Evolutionary conservation across 768 basidiomycete species (phyloP), one percentile per base, ranked within the genome.

Genomic region (Amanita muscaria): DNA sequence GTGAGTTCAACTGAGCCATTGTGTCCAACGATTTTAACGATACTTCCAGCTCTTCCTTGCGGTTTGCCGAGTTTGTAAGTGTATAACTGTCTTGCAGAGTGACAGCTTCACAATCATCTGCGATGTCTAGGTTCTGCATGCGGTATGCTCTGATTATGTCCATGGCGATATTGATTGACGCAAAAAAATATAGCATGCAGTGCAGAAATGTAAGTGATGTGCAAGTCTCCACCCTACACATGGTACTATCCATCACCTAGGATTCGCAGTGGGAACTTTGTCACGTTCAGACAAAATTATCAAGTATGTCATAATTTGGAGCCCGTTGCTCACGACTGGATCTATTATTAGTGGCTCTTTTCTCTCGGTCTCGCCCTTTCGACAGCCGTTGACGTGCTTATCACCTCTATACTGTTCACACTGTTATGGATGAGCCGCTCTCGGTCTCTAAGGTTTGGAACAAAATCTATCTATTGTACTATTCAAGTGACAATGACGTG

Each of bases 361-460:
- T 65, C 69, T 12, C 59, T 69, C 14, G 69, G 69, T 4, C 61
- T 71, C n/a, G 64, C 67, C 1, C 46, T 70, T 36, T 71, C 69
- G 9, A 64, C 62, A 8, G 53, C 59, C 5, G 63, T 67, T 2
- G 69, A 71, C 37, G 50, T 71, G 16, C 34, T 67, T n/a, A 53
- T 71, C 36, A 66, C 69, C 2, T 49, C 56, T 5, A 64, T 59
- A 25, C 47, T 68, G 38, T 65, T 63, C 11, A 31, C 54, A 23
- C 59, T 67, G 7, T 48, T 70, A 1, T 61, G 51, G 43, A 57
- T 45, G 21, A 64, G 61, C 15, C 63, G 57, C 27, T 57, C 56
- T 15, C 53, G 53, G 2, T 61, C 64, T 0, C 56, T 60, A 3
- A 62, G 59, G 68, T 59, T 42, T 49, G 47, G 21, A 30, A 39